Conservation (phyloP, 371 early-diverging fungal genomes). For the Mortierella sp. region DNA sequence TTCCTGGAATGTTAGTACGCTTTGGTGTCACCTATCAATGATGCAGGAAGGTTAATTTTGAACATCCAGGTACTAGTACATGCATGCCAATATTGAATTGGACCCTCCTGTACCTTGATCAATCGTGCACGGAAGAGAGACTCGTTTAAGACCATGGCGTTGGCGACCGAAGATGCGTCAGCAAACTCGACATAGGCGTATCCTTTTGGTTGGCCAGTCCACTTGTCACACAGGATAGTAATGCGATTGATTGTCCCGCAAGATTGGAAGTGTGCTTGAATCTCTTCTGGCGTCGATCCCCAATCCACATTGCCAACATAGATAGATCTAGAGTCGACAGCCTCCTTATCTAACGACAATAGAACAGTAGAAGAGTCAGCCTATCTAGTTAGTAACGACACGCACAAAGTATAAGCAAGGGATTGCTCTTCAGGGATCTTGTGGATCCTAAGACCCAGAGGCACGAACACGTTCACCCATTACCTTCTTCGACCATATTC, state of each 20-base stretch:
- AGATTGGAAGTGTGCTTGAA: constrained; percentile 95
- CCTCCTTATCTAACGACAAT: constrained; percentile 83
- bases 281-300: constrained; percentile 93
- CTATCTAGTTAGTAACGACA: too few species aligned
- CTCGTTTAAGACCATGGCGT: constrained; percentile 90
- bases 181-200: constrained; percentile 98
- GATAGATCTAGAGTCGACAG: constrained; percentile 90
- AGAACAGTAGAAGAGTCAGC: too few species aligned
- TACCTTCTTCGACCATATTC: constrained; percentile 71
- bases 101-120: too few species aligned
- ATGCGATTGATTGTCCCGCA: constrained; percentile 97
- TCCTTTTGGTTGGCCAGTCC: constrained; percentile 97
- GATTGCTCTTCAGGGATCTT: too few species aligned
- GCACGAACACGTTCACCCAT: constrained; percentile 91
- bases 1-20: constrained; percentile 95
- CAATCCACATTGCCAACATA: constrained; percentile 98
- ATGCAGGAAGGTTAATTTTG: constrained; percentile 11
- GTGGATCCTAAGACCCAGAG: too few species aligned
- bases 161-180: constrained; percentile 81
- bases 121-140: constrained; percentile 89
- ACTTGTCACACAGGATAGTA: constrained; percentile 95
- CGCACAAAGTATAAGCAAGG: too few species aligned
- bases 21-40: constrained; percentile 72
- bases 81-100: constrained; percentile 85
- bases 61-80: neutral